Percentiles rank a stretch among this genome's conserved stretches.
phyloP scores from a whole-genome alignment of 257 asterid species.

The Verbena officinalis region DNA sequence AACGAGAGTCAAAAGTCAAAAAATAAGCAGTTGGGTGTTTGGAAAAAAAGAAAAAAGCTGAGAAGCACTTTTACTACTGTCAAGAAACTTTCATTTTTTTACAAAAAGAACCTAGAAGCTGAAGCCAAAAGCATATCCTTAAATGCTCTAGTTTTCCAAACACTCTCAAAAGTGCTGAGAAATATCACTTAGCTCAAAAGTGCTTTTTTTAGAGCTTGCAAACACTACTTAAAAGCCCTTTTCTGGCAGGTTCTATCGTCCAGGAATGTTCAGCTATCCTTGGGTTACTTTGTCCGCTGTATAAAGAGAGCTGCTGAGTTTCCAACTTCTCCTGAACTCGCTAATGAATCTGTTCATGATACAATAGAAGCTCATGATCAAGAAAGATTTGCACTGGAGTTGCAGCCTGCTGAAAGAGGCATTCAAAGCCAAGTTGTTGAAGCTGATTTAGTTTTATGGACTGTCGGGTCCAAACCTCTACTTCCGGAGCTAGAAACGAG shows the following conservation, averaged over 20 bases:
- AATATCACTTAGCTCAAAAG: no score
- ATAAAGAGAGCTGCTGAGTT: constrained; percentile 49
- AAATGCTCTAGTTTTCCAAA: no score
- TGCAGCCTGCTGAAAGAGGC: constrained; percentile 85
- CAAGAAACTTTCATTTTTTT: no score
- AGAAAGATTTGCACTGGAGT: constrained; percentile 58
- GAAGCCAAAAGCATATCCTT: no score
- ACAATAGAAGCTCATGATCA: constrained; percentile 35
- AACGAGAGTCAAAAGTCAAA: no score
- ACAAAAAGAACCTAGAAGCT: no score
- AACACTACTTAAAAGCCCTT: constrained; percentile 20
- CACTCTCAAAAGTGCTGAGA: constrained; percentile 2
- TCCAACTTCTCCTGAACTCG: constrained; percentile 33
- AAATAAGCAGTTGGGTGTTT: no score
- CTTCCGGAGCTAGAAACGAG: constrained; percentile 59
- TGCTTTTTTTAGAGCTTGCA: no score
- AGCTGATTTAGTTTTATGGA: constrained; percentile 91
- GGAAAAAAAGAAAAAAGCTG: no score
- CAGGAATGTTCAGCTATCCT: constrained; percentile 78
- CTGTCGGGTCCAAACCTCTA: constrained; percentile 84
- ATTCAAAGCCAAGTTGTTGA: constrained; percentile 48
- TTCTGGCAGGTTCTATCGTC: constrained; percentile 80
- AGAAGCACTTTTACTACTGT: no score
- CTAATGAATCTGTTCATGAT: constrained; percentile 35
- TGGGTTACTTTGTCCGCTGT: constrained; percentile 81